These are phyloP conservation scores for Rutstroemia sydowiana DNA, from an alignment of 2,329 filamentous ascomycete genomes.

Conservation along the genomic window DNA sequence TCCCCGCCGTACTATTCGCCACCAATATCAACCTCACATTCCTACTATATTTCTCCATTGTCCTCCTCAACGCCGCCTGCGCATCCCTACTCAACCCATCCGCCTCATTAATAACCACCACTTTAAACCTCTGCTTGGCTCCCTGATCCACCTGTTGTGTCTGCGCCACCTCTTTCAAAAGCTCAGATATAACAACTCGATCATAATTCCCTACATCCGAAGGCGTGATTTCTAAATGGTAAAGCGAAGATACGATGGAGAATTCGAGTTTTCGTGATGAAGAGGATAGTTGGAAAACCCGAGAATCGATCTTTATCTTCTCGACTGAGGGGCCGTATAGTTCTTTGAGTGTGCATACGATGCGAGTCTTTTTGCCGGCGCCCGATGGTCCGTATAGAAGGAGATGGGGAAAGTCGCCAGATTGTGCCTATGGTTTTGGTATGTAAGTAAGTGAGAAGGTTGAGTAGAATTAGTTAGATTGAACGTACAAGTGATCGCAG, in stretches of 20 bases:
- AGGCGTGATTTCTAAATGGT: conserved; percentile 97
- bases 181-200: conserved; percentile 87
- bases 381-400: conserved; percentile 95
- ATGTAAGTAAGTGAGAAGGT: not conserved
- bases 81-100: conserved; percentile 91
- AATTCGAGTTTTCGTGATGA: conserved; percentile 98
- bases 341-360: conserved; percentile 90
- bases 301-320: conserved; percentile 98
- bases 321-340: conserved; percentile 95
- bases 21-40: conserved; percentile 87
- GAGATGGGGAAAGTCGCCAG: conserved; percentile 94
- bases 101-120: conserved; percentile 98
- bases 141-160: conserved; percentile 96
- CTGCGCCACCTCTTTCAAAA: conserved; percentile 95
- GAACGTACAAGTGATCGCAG: conserved; percentile 71
- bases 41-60: conserved; percentile 99
- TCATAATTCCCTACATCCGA: conserved; percentile 96
- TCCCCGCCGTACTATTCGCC: conserved; percentile 94
- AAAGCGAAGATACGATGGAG: conserved; percentile 95
- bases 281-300: conserved; percentile 85
- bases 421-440: conserved; percentile 63
- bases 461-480: not conserved
- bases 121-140: conserved; percentile 91
- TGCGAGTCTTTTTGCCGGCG: conserved; percentile 94
- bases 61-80: conserved; percentile 86